phyloP scores from a whole-genome alignment of 1,139 yeast genomes.

The Yamadazyma membranifaciens region DNA sequence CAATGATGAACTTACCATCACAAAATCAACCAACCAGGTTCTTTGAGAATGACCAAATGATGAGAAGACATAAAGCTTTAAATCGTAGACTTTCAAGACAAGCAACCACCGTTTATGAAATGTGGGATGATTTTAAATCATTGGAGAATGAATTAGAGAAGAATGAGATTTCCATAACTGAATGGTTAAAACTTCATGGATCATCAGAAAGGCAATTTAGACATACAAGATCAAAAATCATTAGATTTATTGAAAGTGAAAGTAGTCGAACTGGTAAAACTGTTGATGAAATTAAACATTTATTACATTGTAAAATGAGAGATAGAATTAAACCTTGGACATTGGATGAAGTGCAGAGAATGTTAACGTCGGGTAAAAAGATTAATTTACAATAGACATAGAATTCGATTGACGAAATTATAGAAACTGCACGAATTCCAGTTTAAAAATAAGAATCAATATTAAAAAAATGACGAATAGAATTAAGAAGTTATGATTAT shows the following conservation, averaged over 20 bases:
- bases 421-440: no score
- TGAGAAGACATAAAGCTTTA: conserved; percentile 23
- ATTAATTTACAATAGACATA: conserved; percentile 20
- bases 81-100: conserved; percentile 30
- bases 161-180: conserved; percentile 30
- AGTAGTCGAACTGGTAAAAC: conserved; percentile 22
- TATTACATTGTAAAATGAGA: conserved; percentile 32
- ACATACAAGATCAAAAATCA: conserved; percentile 34
- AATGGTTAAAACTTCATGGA: conserved; percentile 38
- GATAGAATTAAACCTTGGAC: conserved; percentile 37
- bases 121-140: conserved; percentile 41
- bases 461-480: no score
- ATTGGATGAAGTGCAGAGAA: conserved; percentile 38
- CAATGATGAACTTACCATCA: background rate
- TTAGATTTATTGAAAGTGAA: conserved; percentile 35
- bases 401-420: no score
- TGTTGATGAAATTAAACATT: conserved; percentile 30
- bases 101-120: conserved; percentile 32
- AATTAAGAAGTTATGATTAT: no score
- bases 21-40: background rate
- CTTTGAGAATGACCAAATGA: conserved; percentile 6
- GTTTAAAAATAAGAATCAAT: no score
- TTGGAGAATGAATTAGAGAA: conserved; percentile 27
- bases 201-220: conserved; percentile 34
- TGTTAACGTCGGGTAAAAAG: conserved; percentile 34